Percentiles rank a stretch among this genome's conserved stretches.
Conservation (phyloP, 768 basidiomycete species). For the Strobilomyces echinocephalus region DNA sequence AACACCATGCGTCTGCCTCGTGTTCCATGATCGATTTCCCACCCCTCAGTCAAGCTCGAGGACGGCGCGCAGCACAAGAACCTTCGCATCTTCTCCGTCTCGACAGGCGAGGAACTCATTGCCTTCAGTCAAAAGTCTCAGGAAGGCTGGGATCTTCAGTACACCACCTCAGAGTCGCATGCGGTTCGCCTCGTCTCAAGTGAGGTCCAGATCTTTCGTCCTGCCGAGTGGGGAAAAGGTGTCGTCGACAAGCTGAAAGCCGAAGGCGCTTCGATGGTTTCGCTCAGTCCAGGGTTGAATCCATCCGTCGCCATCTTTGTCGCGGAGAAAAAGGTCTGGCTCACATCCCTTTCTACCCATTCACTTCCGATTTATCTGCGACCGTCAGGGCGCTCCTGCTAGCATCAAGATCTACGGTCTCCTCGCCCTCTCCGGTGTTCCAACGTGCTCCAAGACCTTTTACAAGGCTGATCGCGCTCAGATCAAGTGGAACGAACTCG, state of each 20-base stretch:
- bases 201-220: constrained; percentile 81
- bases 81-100: constrained; percentile 82
- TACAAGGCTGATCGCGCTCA: constrained; percentile 91
- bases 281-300: constrained; percentile 79
- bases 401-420: constrained; percentile 82
- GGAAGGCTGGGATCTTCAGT: constrained; percentile 90
- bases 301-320: constrained; percentile 89
- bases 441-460: constrained; percentile 86
- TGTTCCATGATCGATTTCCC: constrained; percentile 20
- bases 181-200: constrained; percentile 74
- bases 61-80: constrained; percentile 93
- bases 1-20: constrained; percentile 17
- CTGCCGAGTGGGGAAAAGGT: constrained; percentile 75
- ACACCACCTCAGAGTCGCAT: constrained; percentile 84
- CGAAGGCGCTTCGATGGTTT: constrained; percentile 74
- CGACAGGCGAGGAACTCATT: constrained; percentile 81
- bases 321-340: constrained; percentile 81
- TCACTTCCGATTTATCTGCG: not conserved
- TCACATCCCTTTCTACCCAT: not conserved
- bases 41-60: constrained; percentile 66
- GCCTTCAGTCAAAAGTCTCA: constrained; percentile 86
- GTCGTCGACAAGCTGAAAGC: constrained; percentile 77
- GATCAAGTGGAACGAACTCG: constrained; percentile 95
- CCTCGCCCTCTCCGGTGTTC: constrained; percentile 50
- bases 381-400: constrained; percentile 73